Conservation (phyloP, 257 asterid genomes). For the Galeopsis tetrahit region DNA sequence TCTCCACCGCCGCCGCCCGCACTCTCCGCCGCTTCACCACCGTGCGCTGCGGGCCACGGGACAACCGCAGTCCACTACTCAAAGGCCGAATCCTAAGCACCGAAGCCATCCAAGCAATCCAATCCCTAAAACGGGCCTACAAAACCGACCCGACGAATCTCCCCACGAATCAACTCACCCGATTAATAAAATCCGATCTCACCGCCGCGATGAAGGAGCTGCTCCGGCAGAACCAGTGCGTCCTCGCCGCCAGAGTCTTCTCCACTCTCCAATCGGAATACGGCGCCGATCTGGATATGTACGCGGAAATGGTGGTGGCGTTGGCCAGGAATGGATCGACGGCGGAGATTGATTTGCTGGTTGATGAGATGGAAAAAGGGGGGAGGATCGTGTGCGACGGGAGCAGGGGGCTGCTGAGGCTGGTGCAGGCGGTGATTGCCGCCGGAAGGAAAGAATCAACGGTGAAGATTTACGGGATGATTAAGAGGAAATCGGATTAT, state of each 20-base stretch:
- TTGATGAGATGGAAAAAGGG: conserved; percentile 54
- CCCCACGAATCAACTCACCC: conserved; percentile 62
- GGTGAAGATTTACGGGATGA: conserved; percentile 76
- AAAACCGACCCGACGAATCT: conserved; percentile 53
- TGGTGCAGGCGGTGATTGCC: conserved; percentile 73
- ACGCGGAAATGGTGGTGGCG: conserved; percentile 62
- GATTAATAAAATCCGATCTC: conserved; percentile 88
- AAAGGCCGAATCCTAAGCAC: conserved; percentile 82
- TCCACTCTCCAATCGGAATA: conserved; percentile 64
- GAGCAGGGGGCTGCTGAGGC: conserved; percentile 60
- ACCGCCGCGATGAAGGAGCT: conserved; percentile 81
- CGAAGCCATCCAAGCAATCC: conserved; percentile 94
- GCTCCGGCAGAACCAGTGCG: conserved; percentile 78
- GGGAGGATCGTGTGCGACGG: conserved; percentile 59
- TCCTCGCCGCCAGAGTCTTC: conserved; percentile 69
- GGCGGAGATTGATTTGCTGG: conserved; percentile 60
- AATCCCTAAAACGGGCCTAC: conserved; percentile 80
- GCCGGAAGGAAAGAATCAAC: conserved; percentile 66
- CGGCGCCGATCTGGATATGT: conserved; percentile 62
- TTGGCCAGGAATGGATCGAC: conserved; percentile 58
- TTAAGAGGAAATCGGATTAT: conserved; percentile 51
- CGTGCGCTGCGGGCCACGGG: conserved; percentile 75
- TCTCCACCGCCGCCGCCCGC: conserved; percentile 34
- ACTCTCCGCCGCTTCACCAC: conserved; percentile 35
- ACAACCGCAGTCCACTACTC: conserved; percentile 76